Evolutionary conservation across 208 protist species (phyloP), one percentile per base, ranked within the genome.

Genomic region (Crithidia fasciculata): DNA sequence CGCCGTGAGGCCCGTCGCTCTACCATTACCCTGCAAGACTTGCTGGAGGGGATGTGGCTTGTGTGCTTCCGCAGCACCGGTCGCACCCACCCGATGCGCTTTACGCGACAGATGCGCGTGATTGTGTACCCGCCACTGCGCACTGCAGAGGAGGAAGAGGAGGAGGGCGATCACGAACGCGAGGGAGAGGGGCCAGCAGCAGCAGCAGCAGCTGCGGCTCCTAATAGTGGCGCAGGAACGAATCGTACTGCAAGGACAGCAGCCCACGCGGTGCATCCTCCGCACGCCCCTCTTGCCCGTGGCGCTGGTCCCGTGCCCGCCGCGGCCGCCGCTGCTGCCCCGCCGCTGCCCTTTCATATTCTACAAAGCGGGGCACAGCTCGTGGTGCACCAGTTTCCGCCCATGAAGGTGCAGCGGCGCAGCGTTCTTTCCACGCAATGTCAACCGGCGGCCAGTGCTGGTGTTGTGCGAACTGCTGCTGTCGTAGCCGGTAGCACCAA

Each of bases 311-410:
- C 61, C 43, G 28, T 39, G 40, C 8, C 66, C 40, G 59, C 37
- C 45, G 28, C 1, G 28, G 0, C 28, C 28, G 47, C 52, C 19
- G 41, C 64, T 37, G 55, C 78, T 7, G 66, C 74, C 15, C 69
- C 72, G 8, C 62, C 73, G 16, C 57, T 87, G 58, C 67, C 55
- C 6, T 93, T 89, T 69, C 88, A 94, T 40, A 69, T 96, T 67
- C 69, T 92, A 19, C 89, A 91, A 39, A 77, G 87, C 41, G 91
- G 91, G 4, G 77, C 78, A 36, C 80, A 84, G 76, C 61, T 96
- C 18, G 66, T 80, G 41, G 83, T 96, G 10, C 78, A 90, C 61
- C 85, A 82, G 54, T 91, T 93, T 55, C 83, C 84, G 2, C 82
- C 86, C 28, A 74, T 95, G 66, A 90, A 87, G 69, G 87, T 95